Evolutionary conservation across 192 early-diverging fungal species (phyloP).

Genomic region (Backusella parvicylindrica): DNA sequence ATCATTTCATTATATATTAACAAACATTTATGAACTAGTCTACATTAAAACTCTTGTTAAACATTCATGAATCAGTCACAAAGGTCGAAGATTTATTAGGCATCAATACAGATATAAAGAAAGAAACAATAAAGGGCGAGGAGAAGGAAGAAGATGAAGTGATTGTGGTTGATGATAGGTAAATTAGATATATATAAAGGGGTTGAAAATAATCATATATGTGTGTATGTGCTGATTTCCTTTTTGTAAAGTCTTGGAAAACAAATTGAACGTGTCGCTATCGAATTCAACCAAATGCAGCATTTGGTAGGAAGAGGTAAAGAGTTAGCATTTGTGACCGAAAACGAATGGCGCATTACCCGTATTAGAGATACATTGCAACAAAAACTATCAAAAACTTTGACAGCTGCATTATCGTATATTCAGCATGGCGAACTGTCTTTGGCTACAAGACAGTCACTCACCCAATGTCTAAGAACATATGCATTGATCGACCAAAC

Average conservation of each 20-base stretch:
- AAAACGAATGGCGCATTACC: conserved; percentile 69
- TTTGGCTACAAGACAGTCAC: conserved; percentile 36
- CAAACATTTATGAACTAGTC: conserved; percentile 42
- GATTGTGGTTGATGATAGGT: conserved; percentile 2
- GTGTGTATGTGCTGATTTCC: background rate
- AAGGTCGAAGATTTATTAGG: conserved; percentile 72
- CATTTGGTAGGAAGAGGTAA: conserved; percentile 65
- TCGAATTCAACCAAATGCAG: conserved; percentile 83
- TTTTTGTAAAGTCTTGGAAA: conserved; percentile 49
- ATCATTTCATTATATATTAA: background rate
- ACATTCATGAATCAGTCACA: conserved; percentile 73
- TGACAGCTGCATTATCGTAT: conserved; percentile 46
- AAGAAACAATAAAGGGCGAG: background rate
- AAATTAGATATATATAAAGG: background rate
- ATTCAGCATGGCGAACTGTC: conserved; percentile 25
- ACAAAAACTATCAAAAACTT: conserved; percentile 51
- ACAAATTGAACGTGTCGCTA: conserved; percentile 76
- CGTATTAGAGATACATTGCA: conserved; percentile 73
- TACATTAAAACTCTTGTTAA: conserved; percentile 63
- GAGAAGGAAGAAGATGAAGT: background rate
- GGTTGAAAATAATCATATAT: background rate
- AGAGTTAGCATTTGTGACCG: conserved; percentile 62
- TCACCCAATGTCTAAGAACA: conserved; percentile 70
- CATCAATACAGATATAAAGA: conserved; percentile 40
- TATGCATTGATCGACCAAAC: conserved; percentile 73